These are phyloP conservation scores for grape (Vitis vinifera) DNA, from an alignment of 164 flowering plant genomes.

Conservation along the genomic window ASM3070453v1 NC_081815.1:7835001-7835500, in stretches of 20 bases:
- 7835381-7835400: slow-evolving; percentile 99
- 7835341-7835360: slow-evolving; percentile 91
- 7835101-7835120: slow-evolving; percentile 31
- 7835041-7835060: too few relatives aligned
- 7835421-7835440: slow-evolving; percentile 82
- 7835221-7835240: slow-evolving; percentile 25
- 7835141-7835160: slow-evolving; percentile 50
- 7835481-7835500: slow-evolving; percentile 25
- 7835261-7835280: neutral
- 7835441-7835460: slow-evolving; percentile 68
- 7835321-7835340: slow-evolving; percentile 80
- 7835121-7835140: slow-evolving; percentile 65
- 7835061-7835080: too few relatives aligned
- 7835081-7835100: neutral
- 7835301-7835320: slow-evolving; percentile 31
- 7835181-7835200: slow-evolving; percentile 69
- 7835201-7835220: slow-evolving; percentile 72
- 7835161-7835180: slow-evolving; percentile 43
- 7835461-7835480: slow-evolving; percentile 48
- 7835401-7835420: slow-evolving; percentile 96
- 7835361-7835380: slow-evolving; percentile 97
- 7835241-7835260: neutral
- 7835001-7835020: too few relatives aligned
- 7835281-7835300: neutral
- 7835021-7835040: too few relatives aligned